phyloP scores from a whole-genome alignment of 1,139 yeast genomes.

The Hyphopichia pseudoburtonii region DNA sequence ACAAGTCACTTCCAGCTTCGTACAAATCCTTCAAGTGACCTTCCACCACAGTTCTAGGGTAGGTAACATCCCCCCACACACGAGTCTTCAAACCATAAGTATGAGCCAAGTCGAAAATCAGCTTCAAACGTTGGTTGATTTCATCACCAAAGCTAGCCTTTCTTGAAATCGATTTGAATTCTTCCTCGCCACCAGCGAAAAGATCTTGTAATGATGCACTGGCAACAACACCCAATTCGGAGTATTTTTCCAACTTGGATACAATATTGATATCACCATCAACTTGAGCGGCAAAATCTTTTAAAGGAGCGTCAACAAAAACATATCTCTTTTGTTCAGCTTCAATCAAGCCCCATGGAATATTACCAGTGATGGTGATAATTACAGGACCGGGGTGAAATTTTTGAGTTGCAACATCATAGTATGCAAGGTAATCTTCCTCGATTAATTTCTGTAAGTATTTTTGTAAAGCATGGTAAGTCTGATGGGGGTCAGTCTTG shows the following conservation, averaged over 20 bases:
- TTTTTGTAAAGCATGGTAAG: constrained; percentile 30
- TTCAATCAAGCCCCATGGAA: constrained; percentile 31
- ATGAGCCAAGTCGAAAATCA: constrained; percentile 32
- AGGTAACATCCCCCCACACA: constrained; percentile 44
- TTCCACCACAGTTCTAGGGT: constrained; percentile 34
- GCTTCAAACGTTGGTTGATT: constrained; percentile 20
- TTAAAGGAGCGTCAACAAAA: constrained; percentile 41
- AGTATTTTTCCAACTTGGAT: constrained; percentile 19
- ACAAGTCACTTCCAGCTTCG: constrained; percentile 34
- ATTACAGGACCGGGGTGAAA: constrained; percentile 36
- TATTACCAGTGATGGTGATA: constrained; percentile 42
- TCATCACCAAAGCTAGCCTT: constrained; percentile 17
- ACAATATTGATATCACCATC: constrained; percentile 9
- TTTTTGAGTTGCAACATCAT: constrained; percentile 23
- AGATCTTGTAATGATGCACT: constrained; percentile 34
- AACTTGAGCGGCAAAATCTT: constrained; percentile 14
- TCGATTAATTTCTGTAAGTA: constrained; percentile 34
- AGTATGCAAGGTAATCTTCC: constrained; percentile 32
- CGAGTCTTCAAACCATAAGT: constrained; percentile 37
- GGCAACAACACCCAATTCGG: constrained; percentile 34
- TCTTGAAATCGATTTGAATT: constrained; percentile 11
- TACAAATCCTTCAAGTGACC: constrained; percentile 29
- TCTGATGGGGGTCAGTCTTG: constrained; percentile 35
- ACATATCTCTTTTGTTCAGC: constrained; percentile 29
- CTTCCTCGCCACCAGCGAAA: constrained; percentile 24